A percentile compares a stretch with the other conserved stretches of the same genome.
Conservation (phyloP, 495 filamentous ascomycete genomes). For the Aspergillus saccharolyticus region DNA sequence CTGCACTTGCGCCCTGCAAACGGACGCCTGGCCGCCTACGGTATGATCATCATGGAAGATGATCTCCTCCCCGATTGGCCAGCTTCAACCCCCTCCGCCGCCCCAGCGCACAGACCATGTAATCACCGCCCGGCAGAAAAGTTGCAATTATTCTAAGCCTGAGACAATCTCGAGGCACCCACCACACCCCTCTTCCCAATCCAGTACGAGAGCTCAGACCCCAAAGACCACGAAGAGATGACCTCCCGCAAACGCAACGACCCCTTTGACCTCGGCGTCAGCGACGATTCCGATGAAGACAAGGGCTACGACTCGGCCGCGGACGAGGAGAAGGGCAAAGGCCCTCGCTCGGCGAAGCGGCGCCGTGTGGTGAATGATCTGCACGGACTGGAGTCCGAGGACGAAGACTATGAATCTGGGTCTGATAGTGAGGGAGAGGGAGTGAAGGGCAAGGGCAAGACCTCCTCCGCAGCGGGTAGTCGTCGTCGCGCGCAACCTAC, state of each 20-base stretch:
- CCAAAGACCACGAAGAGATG: conserved; percentile 39
- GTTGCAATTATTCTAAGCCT: too few species aligned
- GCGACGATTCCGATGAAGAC: conserved; percentile 59
- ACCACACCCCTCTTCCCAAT: too few species aligned
- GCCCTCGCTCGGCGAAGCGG: conserved; percentile 55
- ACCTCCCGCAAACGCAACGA: conserved; percentile 65
- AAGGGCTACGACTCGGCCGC: conserved; percentile 63
- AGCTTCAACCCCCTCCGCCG: background rate
- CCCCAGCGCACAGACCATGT: conserved; percentile 15
- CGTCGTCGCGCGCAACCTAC: too few species aligned
- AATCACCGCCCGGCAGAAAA: conserved; percentile 6
- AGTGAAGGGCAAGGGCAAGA: conserved; percentile 30
- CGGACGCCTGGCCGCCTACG: too few species aligned
- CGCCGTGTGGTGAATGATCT: conserved; percentile 39
- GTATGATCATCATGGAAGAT: too few species aligned
- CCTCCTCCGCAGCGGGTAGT: too few species aligned
- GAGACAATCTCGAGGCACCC: too few species aligned
- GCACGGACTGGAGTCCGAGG: conserved; percentile 3
- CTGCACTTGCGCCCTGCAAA: too few species aligned
- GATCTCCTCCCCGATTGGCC: conserved; percentile 8
- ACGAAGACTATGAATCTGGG: conserved; percentile 18
- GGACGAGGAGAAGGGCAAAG: conserved; percentile 52
- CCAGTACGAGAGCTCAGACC: too few species aligned
- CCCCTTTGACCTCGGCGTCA: conserved; percentile 62
- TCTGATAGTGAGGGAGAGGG: conserved; percentile 25